Base-by-base conservation (phyloP, 495 filamentous ascomycete species). In the Xylaria castorea region DNA sequence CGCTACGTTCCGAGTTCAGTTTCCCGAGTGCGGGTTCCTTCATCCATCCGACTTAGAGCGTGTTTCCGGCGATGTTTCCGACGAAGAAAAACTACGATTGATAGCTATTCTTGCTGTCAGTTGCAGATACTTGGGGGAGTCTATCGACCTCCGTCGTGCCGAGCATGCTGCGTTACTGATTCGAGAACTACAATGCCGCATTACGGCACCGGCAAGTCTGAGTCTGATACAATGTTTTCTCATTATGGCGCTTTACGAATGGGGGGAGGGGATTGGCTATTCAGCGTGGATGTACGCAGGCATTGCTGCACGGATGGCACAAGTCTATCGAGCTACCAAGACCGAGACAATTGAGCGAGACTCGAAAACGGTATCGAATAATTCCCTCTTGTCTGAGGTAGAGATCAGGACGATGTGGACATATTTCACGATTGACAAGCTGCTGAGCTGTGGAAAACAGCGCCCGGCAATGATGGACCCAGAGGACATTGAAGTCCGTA, bases 211-310 rank as follows among this genome's bases (percentile, higher is more conserved):
- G 34, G 60, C 69, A 16, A 71, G 42, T 34, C 60, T 65, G 16
- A 42, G 69, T n/a, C 48, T 71, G 22, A 71, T 71, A 22, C 60
- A 71, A 50, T 55, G 69, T 46, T 71, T 71, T 16, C 58, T 71
- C 22, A 44, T 71, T 20, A 65, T 71, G 69, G 60, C 58, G 3
- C n/a, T 71, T 34, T 71, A 71, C 30, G 69, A 71, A 57, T 71
- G 68, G 69, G 69, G 68, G 1, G 60, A 71, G 32, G 48, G 48
- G 1, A 27, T 65, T 22, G 58, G 58, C 6, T 57, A 71, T 57
- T 65, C 60, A 46, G 69, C 60, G 18, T 71, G 58, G 69, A 57
- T 65, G 60, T 71, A 71, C 27, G 46, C 46, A 0, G 60, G 60
- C 25, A 65, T 71, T 6, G 58, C 68, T 22, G 68, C 68, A 18